Conservation (phyloP, 441 rosid genomes). For the Populus hybrid region DNA sequence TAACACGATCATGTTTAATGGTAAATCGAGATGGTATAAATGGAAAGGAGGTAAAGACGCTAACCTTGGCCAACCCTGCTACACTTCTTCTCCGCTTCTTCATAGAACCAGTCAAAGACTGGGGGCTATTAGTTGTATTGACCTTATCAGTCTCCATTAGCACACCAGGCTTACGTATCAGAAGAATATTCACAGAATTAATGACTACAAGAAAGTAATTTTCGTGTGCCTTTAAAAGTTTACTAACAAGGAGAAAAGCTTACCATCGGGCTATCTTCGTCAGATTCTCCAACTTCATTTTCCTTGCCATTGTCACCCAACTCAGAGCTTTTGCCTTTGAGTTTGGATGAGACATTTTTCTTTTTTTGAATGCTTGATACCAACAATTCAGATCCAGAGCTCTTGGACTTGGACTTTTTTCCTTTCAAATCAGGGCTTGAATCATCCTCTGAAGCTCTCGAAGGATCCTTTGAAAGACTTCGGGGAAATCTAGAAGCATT, state of each 20-base stretch:
- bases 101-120: slow-evolving; percentile 56
- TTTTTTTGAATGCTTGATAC: slow-evolving; percentile 31
- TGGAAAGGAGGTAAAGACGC: slow-evolving; percentile 4
- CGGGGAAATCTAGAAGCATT: slow-evolving; percentile 51
- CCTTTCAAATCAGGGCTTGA: slow-evolving; percentile 40
- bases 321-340: slow-evolving; percentile 45
- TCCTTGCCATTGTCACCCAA: slow-evolving; percentile 38
- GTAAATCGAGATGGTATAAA: neutral
- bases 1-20: neutral
- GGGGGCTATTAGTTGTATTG: slow-evolving; percentile 28
- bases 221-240: neutral
- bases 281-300: slow-evolving; percentile 43
- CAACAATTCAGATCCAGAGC: slow-evolving; percentile 35
- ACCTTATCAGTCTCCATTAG: slow-evolving; percentile 38
- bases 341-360: slow-evolving; percentile 37
- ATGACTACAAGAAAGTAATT: neutral
- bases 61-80: slow-evolving; percentile 78
- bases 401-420: slow-evolving; percentile 32
- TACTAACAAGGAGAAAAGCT: slow-evolving; percentile 13
- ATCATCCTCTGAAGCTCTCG: slow-evolving; percentile 34
- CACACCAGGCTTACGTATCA: slow-evolving; percentile 31
- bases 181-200: slow-evolving; percentile 10
- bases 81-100: slow-evolving; percentile 76
- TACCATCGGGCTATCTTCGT: slow-evolving; percentile 57
- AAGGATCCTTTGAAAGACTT: slow-evolving; percentile 34